Conservation (phyloP, 257 asterid genomes). For the Leonotis leonurus region DNA sequence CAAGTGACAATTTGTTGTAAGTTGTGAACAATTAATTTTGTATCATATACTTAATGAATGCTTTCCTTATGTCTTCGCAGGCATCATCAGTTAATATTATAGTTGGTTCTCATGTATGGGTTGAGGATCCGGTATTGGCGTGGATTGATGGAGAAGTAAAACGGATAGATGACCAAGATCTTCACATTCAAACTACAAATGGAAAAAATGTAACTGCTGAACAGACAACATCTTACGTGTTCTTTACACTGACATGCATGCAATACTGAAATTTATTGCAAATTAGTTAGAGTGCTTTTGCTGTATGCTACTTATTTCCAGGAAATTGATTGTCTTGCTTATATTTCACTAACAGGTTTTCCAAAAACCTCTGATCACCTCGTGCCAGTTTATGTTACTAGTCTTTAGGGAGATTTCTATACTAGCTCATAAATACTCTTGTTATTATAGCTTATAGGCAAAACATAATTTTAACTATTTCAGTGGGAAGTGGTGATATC, state of each 20-base stretch:
- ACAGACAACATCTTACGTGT: conserved; percentile 5
- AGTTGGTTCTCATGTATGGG: conserved; percentile 86
- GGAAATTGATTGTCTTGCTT: background rate
- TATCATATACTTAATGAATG: conserved; percentile 11
- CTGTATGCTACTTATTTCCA: background rate
- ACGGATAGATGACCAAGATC: conserved; percentile 61
- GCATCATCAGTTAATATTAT: conserved; percentile 62
- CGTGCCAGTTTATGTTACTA: background rate
- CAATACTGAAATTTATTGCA: background rate
- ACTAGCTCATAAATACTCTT: background rate
- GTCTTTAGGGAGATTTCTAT: background rate
- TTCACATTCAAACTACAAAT: conserved; percentile 57
- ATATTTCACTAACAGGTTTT: background rate
- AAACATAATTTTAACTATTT: background rate
- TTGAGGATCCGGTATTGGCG: conserved; percentile 75
- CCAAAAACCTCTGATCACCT: background rate
- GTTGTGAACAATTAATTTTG: background rate
- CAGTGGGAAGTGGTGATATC: background rate
- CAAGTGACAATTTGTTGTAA: background rate
- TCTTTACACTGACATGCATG: background rate
- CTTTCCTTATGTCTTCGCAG: conserved; percentile 28
- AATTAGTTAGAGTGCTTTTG: conserved; percentile 2
- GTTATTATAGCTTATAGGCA: background rate
- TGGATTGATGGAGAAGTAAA: conserved; percentile 84
- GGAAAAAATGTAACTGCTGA: conserved; percentile 61